These are phyloP conservation scores for Lichenothelia convexa DNA, from an alignment of 495 filamentous ascomycete species.

Conservation along the genomic window DNA sequence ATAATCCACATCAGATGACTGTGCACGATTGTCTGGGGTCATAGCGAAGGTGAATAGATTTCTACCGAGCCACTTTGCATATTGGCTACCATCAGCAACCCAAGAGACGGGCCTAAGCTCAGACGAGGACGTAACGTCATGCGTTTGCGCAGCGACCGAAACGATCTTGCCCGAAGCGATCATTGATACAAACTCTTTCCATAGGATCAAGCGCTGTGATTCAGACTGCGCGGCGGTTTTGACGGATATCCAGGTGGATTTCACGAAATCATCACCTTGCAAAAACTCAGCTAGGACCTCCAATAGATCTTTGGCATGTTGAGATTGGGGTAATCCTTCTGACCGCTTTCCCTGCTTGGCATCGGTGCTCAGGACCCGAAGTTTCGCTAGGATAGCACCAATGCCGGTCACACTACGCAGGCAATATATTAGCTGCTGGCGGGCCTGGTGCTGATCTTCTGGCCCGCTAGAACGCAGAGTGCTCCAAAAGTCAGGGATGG, in stretches of 20 bases:
- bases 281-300: conserved; percentile 37
- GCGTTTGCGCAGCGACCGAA: conserved; percentile 58
- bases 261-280: conserved; percentile 32
- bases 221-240: conserved; percentile 16
- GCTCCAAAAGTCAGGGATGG: conserved; percentile 64
- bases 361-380: conserved; percentile 27
- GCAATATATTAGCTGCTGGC: conserved; percentile 39
- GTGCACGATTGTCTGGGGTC: conserved; percentile 15
- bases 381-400: conserved; percentile 43
- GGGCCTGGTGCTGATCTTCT: conserved; percentile 9
- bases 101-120: conserved; percentile 25
- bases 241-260: conserved; percentile 34
- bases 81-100: conserved; percentile 47
- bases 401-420: conserved; percentile 56
- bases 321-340: conserved; percentile 12
- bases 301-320: conserved; percentile 26
- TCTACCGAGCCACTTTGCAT: conserved; percentile 58
- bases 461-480: conserved; percentile 19
- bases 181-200: conserved; percentile 48
- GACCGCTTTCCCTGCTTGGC: conserved; percentile 17
- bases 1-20: too few species aligned
- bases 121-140: conserved; percentile 28
- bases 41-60: conserved; percentile 38
- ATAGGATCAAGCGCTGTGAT: conserved; percentile 31
- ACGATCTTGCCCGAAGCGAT: conserved; percentile 56